These are phyloP conservation scores for Pythium brassicae DNA, from an alignment of 352 stramenopile genomes.

Conservation along the genomic window DNA sequence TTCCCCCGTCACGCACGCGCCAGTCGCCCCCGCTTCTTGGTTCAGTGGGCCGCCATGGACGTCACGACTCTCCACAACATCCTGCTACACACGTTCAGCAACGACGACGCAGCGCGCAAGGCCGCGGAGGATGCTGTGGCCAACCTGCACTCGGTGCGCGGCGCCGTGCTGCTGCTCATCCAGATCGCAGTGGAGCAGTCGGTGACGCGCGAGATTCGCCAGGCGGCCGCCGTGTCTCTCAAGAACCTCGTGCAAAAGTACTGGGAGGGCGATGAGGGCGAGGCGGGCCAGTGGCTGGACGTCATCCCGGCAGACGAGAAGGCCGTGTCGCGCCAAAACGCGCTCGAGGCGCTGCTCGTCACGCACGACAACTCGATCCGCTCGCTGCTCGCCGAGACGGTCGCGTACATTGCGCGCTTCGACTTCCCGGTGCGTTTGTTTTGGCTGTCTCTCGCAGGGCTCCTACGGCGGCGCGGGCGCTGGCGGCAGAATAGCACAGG, in stretches of 20 bases:
- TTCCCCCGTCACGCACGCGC: not conserved
- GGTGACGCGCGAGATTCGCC: conserved; percentile 82
- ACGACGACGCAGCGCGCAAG: conserved; percentile 64
- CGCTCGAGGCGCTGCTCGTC: conserved; percentile 78
- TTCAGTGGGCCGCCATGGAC: conserved; percentile 57
- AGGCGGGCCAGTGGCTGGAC: conserved; percentile 66
- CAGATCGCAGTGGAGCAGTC: conserved; percentile 72
- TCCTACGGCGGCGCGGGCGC: not conserved
- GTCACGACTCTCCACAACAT: conserved; percentile 87
- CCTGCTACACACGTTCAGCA: conserved; percentile 84
- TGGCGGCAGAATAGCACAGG: no score
- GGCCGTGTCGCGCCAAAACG: conserved; percentile 58
- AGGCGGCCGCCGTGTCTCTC: conserved; percentile 92
- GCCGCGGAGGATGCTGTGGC: conserved; percentile 69
- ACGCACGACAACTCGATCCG: conserved; percentile 89
- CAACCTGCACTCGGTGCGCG: conserved; percentile 70
- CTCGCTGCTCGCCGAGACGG: conserved; percentile 91
- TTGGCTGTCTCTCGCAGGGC: not conserved
- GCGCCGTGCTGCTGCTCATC: conserved; percentile 73
- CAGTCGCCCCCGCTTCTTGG: not conserved
- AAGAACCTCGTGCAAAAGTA: conserved; percentile 96
- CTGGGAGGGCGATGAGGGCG: conserved; percentile 84
- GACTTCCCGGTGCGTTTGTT: conserved; percentile 92
- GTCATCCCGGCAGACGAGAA: conserved; percentile 69
- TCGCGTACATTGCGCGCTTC: conserved; percentile 92